Conservation (phyloP, 1,284 basidiomycete species). For the Bjerkandera adusta region DNA sequence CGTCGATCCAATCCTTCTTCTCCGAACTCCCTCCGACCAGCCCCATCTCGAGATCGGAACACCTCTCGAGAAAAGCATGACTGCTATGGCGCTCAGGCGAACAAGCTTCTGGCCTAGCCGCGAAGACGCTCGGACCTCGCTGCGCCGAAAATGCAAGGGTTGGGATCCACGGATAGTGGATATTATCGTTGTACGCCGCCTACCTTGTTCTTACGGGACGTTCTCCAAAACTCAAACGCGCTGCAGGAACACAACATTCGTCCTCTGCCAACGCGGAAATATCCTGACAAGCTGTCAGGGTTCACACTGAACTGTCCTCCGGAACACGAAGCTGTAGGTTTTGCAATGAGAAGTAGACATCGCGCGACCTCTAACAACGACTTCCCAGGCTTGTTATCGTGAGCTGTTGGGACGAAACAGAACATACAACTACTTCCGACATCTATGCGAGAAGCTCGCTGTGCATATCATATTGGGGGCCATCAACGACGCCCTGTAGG, state of each 20-base stretch:
- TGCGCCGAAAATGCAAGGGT: conserved; percentile 39
- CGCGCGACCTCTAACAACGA: no score
- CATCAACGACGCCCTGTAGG: conserved; percentile 45
- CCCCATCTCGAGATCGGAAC: conserved; percentile 12
- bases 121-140: conserved; percentile 44
- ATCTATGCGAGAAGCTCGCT: conserved; percentile 37
- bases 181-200: no score
- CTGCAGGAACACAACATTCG: conserved; percentile 45
- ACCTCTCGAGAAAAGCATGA: conserved; percentile 25
- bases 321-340: conserved; percentile 37
- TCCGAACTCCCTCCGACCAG: conserved; percentile 13
- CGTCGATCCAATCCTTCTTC: conserved; percentile 44
- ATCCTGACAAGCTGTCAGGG: conserved; percentile 44
- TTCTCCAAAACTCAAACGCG: no score
- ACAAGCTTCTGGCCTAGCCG: conserved; percentile 50
- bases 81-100: no score
- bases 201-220: no score
- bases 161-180: conserved; percentile 53
- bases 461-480: conserved; percentile 52
- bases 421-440: conserved; percentile 36
- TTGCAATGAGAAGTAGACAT: background rate
- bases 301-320: conserved; percentile 51
- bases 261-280: conserved; percentile 40
- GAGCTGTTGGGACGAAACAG: conserved; percentile 36
- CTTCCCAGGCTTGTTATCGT: conserved; percentile 42